phyloP scores from a whole-genome alignment of 2,329 filamentous ascomycete species.

The Fusarium phyllophilum region DNA sequence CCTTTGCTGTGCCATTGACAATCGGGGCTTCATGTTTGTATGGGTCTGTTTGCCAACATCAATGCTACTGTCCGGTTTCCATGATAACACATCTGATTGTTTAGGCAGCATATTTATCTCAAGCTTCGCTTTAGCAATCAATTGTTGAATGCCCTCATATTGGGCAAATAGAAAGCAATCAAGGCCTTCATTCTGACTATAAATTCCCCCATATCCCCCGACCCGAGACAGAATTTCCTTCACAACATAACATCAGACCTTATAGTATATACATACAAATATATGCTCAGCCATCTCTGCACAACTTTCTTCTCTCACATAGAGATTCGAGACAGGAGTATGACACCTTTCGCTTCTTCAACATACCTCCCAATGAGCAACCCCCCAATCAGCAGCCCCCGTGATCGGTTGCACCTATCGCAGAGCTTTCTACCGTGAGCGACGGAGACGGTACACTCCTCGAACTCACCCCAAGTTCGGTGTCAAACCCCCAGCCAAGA shows the following conservation, averaged over 20 bases:
- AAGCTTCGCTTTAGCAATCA: background rate
- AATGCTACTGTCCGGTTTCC: background rate
- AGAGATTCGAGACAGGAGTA: fast-evolving
- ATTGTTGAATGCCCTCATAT: background rate
- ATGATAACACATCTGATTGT: background rate
- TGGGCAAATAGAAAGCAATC: background rate
- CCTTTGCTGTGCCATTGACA: background rate
- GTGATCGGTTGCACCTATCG: background rate
- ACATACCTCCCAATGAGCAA: background rate
- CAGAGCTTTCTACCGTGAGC: too few species aligned
- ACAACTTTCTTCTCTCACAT: too few species aligned
- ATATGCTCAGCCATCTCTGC: too few species aligned
- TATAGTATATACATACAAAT: background rate
- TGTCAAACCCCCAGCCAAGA: background rate
- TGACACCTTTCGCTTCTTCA: background rate
- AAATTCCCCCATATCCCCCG: background rate
- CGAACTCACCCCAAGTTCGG: too few species aligned
- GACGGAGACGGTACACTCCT: background rate
- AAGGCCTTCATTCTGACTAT: background rate
- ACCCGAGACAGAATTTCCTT: background rate
- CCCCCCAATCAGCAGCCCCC: too few species aligned
- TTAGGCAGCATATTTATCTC: background rate
- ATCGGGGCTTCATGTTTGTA: background rate
- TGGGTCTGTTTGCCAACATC: background rate
- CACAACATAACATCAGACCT: background rate